Percentiles rank a stretch among this genome's conserved stretches.
Evolutionary conservation across 208 protist genomes (phyloP).

Genomic region (Acanthamoeba healyi): DNA sequence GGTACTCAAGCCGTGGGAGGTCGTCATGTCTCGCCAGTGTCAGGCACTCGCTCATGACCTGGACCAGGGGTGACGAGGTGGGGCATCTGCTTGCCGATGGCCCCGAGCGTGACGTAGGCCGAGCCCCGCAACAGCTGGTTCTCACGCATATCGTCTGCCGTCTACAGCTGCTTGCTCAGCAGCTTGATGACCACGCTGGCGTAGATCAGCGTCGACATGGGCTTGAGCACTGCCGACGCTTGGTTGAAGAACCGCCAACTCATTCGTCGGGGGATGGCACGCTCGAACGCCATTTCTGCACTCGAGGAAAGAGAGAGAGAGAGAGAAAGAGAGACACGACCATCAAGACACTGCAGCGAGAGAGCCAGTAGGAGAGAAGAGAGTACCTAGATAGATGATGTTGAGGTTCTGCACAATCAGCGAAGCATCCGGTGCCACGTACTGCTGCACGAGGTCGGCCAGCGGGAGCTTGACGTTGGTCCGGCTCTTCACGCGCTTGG

Average conservation of each 20-base stretch:
- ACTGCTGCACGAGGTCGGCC: conserved; percentile 72
- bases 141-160: conserved; percentile 1
- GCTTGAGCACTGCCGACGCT: conserved; percentile 40
- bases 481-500: conserved; percentile 75
- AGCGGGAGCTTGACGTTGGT: conserved; percentile 77
- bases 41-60: too few species aligned
- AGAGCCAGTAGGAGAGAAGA: conserved; percentile 15
- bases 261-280: too few species aligned
- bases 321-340: neutral
- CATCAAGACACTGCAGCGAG: neutral
- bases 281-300: conserved; percentile 61
- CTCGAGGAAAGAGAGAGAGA: too few species aligned
- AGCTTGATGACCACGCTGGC: conserved; percentile 57
- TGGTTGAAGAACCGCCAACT: too few species aligned
- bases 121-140: conserved; percentile 55
- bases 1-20: too few species aligned
- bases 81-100: conserved; percentile 69
- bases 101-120: conserved; percentile 57
- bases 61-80: conserved; percentile 35
- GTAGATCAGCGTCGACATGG: conserved; percentile 69
- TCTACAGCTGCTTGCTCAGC: conserved; percentile 39
- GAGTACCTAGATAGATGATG: conserved; percentile 83
- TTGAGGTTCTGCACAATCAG: conserved; percentile 78
- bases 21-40: too few species aligned
- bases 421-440: neutral